Percentiles rank a stretch among this genome's conserved stretches.
These are phyloP conservation scores for Rutstroemia sp. DNA, from an alignment of 2,329 filamentous ascomycete species.

Conservation along the genomic window DNA sequence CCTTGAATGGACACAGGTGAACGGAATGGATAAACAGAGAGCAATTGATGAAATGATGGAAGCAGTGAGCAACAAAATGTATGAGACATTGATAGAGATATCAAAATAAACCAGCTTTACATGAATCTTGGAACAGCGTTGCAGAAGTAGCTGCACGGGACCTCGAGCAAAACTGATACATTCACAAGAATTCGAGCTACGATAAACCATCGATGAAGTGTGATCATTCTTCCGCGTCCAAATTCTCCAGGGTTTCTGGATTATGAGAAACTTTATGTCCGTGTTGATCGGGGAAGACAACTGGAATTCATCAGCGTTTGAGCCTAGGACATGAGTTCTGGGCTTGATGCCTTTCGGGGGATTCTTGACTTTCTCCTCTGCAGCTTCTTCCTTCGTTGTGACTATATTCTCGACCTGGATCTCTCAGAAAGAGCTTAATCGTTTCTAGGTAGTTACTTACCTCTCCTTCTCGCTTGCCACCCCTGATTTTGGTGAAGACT, in stretches of 20 bases:
- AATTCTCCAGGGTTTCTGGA: constrained; percentile 30
- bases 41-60: too few relatives aligned
- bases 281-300: constrained; percentile 34
- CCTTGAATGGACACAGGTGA: too few relatives aligned
- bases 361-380: constrained; percentile 33
- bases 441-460: constrained; percentile 14
- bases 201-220: too few relatives aligned
- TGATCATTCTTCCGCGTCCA: constrained; percentile 14
- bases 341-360: constrained; percentile 32
- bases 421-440: neutral
- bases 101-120: too few relatives aligned
- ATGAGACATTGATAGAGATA: too few relatives aligned
- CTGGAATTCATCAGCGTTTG: constrained; percentile 14
- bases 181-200: too few relatives aligned
- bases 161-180: too few relatives aligned
- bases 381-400: constrained; percentile 30
- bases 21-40: too few relatives aligned
- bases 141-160: too few relatives aligned
- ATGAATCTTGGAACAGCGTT: too few relatives aligned
- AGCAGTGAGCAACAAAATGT: too few relatives aligned
- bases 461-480: constrained; percentile 34
- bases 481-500: constrained; percentile 35
- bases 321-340: neutral
- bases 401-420: constrained; percentile 33
- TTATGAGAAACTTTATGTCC: constrained; percentile 35